A percentile compares a stretch with the other conserved stretches of the same genome.
Evolutionary conservation across 1,284 basidiomycete species (phyloP).

Genomic region (Termitomyces sp.): DNA sequence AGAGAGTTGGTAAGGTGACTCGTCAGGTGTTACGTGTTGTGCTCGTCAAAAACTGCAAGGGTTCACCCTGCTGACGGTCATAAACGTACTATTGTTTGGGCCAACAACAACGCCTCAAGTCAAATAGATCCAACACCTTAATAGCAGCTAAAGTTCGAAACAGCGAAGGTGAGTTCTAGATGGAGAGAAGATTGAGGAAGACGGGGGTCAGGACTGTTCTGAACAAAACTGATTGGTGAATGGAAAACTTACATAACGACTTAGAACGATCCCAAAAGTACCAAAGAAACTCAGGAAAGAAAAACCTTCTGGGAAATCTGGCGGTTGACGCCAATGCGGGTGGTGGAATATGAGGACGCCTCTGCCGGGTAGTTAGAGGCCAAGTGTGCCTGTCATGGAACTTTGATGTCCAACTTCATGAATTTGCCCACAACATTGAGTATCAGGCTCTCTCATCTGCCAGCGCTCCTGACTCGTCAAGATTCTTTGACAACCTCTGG

Average conservation of each 20-base stretch:
- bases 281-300: constrained; percentile 10
- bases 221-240: constrained; percentile 8
- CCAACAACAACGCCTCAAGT: constrained; percentile 12
- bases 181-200: constrained; percentile 10
- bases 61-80: constrained; percentile 21
- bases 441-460: constrained; percentile 13
- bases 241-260: constrained; percentile 28
- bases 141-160: constrained; percentile 9
- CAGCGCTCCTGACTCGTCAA: constrained; percentile 11
- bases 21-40: constrained; percentile 27
- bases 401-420: constrained; percentile 16
- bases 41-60: constrained; percentile 26
- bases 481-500: constrained; percentile 14
- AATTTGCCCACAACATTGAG: constrained; percentile 18
- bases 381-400: constrained; percentile 10
- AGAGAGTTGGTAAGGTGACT: constrained; percentile 12
- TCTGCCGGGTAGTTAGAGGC: constrained; percentile 13
- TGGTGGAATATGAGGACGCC: constrained; percentile 6
- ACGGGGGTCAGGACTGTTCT: constrained; percentile 15
- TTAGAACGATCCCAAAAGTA: constrained; percentile 20
- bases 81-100: constrained; percentile 6
- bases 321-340: constrained; percentile 5
- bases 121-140: constrained; percentile 14
- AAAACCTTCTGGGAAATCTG: constrained; percentile 12
- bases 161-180: constrained; percentile 3